Evolutionary conservation across 306 rosid genomes (phyloP), one percentile per base, ranked within the genome.

Genomic region (Pueraria montana): DNA sequence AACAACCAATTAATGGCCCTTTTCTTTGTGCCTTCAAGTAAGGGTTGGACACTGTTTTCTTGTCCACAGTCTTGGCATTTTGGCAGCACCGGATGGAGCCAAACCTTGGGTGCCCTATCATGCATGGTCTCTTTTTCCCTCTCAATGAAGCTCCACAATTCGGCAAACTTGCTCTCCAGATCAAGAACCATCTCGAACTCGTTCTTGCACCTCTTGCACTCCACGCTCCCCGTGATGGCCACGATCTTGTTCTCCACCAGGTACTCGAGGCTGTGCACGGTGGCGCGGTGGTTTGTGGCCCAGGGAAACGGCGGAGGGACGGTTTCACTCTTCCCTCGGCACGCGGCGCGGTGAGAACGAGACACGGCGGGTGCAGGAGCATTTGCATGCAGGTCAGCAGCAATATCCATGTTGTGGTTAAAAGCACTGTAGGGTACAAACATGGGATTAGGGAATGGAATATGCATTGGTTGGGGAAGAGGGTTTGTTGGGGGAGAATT

Each of bases 1-100:
- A 94, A 94, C 72, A 94, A 49, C 94, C 98, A 92, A 16, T 94
- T 94, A 23, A 94, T 91, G 0, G 7, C 4, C 4, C 26, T 68
- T 23, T 75, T 82, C 79, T 83, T 86, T 1, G 81, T 48, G 7
- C 72, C 55, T 0, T 76, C 59, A 0, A 91, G 20, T 0, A 91
- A 3, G 0, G 96, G 96, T 76, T 50, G 89, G 3, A 26, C 85
- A 1, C 84, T 40, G 2, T 83, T 82, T 8, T 87, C 86, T 0
- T 70, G 42, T 0, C 56, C 43, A 11, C 98, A 94, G 0, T 26
- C 34, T 30, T 5, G 5, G 80, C 98, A 94, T 0, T 7, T 24
- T 0, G 85, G 87, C 16, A 82, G 40, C 1, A 9, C 17, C 0
- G 97, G 94, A 26, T 65, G 13, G 61, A 2, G 17, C 97, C 95